Percentiles rank a stretch among this genome's conserved stretches.
phyloP scores from a whole-genome alignment of 352 stramenopile species.

The Phytophthora cactorum region DNA sequence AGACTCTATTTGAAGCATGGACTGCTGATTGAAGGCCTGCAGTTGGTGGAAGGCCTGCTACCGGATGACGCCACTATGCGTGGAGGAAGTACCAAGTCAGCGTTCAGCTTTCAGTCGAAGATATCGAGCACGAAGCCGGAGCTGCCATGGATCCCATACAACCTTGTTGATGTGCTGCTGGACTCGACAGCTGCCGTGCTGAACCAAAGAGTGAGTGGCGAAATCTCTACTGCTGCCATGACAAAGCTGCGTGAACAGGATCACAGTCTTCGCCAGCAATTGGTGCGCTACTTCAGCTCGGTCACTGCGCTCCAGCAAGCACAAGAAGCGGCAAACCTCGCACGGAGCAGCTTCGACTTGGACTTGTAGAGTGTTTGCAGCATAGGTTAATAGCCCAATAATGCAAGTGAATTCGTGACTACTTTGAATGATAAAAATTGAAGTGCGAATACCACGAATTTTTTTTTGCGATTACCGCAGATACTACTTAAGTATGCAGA shows the following conservation, averaged over 20 bases:
- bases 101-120: slow-evolving; percentile 44
- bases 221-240: slow-evolving; percentile 28
- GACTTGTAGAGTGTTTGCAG: slow-evolving; percentile 30
- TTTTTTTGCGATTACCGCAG: neutral
- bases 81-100: slow-evolving; percentile 11
- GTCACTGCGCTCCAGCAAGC: slow-evolving; percentile 59
- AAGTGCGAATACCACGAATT: neutral
- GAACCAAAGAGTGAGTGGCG: slow-evolving; percentile 18
- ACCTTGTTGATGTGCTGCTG: slow-evolving; percentile 65
- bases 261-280: slow-evolving; percentile 45
- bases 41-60: slow-evolving; percentile 51
- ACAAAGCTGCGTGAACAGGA: slow-evolving; percentile 35
- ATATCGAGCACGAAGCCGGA: slow-evolving; percentile 24
- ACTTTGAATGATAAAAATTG: neutral
- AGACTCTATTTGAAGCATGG: slow-evolving; percentile 65
- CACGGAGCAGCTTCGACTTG: slow-evolving; percentile 32
- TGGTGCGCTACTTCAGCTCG: slow-evolving; percentile 63
- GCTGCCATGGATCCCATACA: slow-evolving; percentile 78
- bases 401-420: slow-evolving; percentile 15
- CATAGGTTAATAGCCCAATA: slow-evolving; percentile 19
- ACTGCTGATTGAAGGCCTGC: slow-evolving; percentile 64
- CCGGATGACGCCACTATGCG: slow-evolving; percentile 34
- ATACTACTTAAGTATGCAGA: slow-evolving; percentile 2
- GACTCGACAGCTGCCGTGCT: slow-evolving; percentile 53
- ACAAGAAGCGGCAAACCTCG: slow-evolving; percentile 49